phyloP scores from a whole-genome alignment of 768 basidiomycete species.

The Tubosaeta sp. region DNA sequence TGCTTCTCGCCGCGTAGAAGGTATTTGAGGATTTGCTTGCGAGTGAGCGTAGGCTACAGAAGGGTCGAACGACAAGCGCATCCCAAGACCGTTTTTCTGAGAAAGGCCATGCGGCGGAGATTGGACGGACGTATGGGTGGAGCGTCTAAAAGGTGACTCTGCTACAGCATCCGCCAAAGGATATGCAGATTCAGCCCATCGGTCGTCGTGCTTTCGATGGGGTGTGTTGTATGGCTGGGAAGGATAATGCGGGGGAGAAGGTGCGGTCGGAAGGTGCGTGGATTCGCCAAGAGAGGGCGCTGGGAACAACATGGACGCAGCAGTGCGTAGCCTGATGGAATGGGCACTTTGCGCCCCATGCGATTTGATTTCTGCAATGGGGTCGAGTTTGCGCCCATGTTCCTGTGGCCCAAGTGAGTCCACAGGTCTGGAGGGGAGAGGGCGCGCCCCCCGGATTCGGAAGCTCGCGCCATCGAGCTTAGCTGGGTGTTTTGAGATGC shows the following conservation, averaged over 20 bases:
- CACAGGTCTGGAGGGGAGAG: constrained; percentile 25
- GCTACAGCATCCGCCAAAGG: constrained; percentile 2
- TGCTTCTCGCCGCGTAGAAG: constrained; percentile 10
- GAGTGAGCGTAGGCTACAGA: constrained; percentile 42
- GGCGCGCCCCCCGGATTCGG: constrained; percentile 12
- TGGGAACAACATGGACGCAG: constrained; percentile 34
- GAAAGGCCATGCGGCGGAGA: not conserved
- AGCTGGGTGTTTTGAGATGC: constrained; percentile 1
- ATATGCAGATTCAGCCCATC: constrained; percentile 2
- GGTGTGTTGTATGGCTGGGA: constrained; percentile 19
- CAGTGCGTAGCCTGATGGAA: constrained; percentile 10
- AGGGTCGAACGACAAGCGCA: constrained; percentile 39
- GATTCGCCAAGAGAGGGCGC: constrained; percentile 36
- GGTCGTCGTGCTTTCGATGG: constrained; percentile 7
- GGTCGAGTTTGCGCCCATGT: not conserved
- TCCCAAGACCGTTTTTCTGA: constrained; percentile 5
- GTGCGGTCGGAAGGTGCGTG: constrained; percentile 11
- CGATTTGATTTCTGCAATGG: constrained; percentile 6
- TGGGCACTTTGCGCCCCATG: not conserved
- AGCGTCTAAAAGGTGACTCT: constrained; percentile 19
- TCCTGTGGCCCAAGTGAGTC: not conserved
- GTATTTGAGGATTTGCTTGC: constrained; percentile 3
- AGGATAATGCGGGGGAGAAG: constrained; percentile 22
- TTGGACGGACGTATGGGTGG: constrained; percentile 11
- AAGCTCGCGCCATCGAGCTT: not conserved